Conservation (phyloP, 805 yeast genomes). For the Kodamaea leandrae region DNA sequence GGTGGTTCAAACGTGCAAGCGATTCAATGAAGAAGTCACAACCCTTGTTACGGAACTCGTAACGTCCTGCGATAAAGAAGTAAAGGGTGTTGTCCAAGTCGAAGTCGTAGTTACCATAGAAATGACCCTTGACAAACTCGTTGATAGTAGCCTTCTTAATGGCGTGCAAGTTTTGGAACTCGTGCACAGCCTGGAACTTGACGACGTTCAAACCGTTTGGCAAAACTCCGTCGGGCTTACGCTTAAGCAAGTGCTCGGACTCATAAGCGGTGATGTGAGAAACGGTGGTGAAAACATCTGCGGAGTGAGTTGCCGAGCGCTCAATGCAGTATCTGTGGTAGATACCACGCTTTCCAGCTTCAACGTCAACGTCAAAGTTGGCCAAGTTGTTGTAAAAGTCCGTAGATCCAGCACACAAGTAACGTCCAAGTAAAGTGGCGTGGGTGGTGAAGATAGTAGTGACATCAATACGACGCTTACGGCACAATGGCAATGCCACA, state of each 20-base stretch:
- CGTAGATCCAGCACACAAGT: conserved; percentile 93
- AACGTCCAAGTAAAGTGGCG: conserved; percentile 92
- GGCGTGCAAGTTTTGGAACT: conserved; percentile 95
- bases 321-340: conserved; percentile 96
- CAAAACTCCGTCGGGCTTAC: conserved; percentile 96
- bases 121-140: conserved; percentile 94
- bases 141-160: conserved; percentile 85
- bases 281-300: conserved; percentile 96
- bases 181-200: conserved; percentile 96
- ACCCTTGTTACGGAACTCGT: conserved; percentile 95
- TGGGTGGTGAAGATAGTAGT: conserved; percentile 97
- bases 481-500: conserved; percentile 86
- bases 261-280: conserved; percentile 97
- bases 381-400: conserved; percentile 93
- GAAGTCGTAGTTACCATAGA: conserved; percentile 94
- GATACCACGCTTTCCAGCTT: conserved; percentile 96
- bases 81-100: conserved; percentile 91
- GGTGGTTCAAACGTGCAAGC: conserved; percentile 86
- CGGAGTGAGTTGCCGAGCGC: conserved; percentile 92
- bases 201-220: conserved; percentile 96
- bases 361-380: conserved; percentile 91
- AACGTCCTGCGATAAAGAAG: conserved; percentile 95
- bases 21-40: conserved; percentile 93
- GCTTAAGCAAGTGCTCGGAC: conserved; percentile 84
- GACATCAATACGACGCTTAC: conserved; percentile 87